A percentile compares a stretch with the other conserved stretches of the same genome.
Conservation (phyloP, 164 flowering plant species). For the Tinospora cordifolia region DNA sequence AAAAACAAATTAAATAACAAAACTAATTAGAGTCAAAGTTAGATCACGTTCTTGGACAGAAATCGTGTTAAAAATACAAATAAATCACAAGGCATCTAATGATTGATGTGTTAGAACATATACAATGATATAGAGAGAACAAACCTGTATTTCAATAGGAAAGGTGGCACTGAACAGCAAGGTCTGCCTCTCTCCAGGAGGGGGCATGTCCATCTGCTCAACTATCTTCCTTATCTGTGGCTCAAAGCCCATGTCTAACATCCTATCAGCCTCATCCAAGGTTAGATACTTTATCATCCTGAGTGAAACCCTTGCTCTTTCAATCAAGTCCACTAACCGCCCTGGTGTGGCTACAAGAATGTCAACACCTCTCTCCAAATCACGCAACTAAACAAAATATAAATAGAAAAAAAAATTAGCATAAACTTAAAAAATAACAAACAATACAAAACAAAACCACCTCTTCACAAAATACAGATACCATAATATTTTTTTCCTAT, state of each 20-base stretch:
- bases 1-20: too few relatives aligned
- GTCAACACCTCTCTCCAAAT: conserved; percentile 71
- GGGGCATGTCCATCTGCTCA: conserved; percentile 80
- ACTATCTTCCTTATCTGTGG: conserved; percentile 78
- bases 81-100: too few relatives aligned
- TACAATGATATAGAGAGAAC: background rate
- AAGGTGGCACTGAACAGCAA: conserved; percentile 79
- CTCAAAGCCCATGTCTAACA: conserved; percentile 87
- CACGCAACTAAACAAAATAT: conserved; percentile 42
- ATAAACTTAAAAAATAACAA: too few relatives aligned
- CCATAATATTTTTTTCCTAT: too few relatives aligned
- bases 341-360: conserved; percentile 83
- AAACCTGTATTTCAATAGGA: conserved; percentile 76
- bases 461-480: too few relatives aligned
- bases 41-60: too few relatives aligned
- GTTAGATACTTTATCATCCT: conserved; percentile 60
- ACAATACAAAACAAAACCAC: too few relatives aligned
- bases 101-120: too few relatives aligned
- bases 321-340: conserved; percentile 65
- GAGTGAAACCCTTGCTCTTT: conserved; percentile 64
- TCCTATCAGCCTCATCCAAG: conserved; percentile 75
- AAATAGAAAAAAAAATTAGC: too few relatives aligned
- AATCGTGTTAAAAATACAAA: too few relatives aligned
- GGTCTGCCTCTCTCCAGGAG: conserved; percentile 59
- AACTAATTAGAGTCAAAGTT: too few relatives aligned